phyloP scores from a whole-genome alignment of 2,329 filamentous ascomycete genomes.

The Ophiocordyceps australis region DNA sequence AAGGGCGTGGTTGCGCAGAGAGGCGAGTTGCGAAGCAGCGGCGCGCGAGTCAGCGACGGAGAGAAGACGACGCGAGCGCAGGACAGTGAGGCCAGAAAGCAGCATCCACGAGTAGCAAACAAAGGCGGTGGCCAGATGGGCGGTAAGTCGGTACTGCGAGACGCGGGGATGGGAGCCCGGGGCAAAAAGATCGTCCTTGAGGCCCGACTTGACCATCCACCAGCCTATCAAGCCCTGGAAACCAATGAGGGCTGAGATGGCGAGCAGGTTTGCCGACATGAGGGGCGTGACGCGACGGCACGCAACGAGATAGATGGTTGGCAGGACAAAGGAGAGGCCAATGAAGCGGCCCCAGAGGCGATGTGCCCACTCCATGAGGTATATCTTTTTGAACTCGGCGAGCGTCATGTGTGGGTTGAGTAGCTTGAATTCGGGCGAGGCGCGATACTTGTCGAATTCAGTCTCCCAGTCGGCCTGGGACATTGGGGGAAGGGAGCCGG shows the following conservation, averaged over 20 bases:
- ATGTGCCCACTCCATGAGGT: slow-evolving; percentile 99
- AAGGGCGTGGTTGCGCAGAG: slow-evolving; percentile 49
- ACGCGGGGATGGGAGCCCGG: slow-evolving; percentile 82
- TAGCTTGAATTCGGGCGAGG: slow-evolving; percentile 80
- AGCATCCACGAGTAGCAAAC: slow-evolving; percentile 91
- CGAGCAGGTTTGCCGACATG: slow-evolving; percentile 61
- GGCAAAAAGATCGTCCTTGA: slow-evolving; percentile 90
- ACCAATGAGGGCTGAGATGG: slow-evolving; percentile 77
- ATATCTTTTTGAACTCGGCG: slow-evolving; percentile 93
- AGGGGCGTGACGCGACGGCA: slow-evolving; percentile 57
- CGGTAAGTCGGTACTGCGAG: slow-evolving; percentile 80
- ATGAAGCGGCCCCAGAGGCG: slow-evolving; percentile 87
- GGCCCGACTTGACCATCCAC: slow-evolving; percentile 98
- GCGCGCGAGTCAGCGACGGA: slow-evolving; percentile 46
- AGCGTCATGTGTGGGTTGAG: slow-evolving; percentile 89
- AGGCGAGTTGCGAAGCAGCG: slow-evolving; percentile 39
- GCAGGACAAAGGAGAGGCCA: slow-evolving; percentile 75
- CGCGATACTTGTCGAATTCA: slow-evolving; percentile 83
- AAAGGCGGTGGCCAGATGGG: slow-evolving; percentile 82
- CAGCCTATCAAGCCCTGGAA: slow-evolving; percentile 92
- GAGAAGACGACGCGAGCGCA: slow-evolving; percentile 60
- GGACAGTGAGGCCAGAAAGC: slow-evolving; percentile 66
- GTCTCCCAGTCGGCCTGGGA: slow-evolving; percentile 69
- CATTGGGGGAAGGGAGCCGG: slow-evolving; percentile 73
- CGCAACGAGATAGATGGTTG: slow-evolving; percentile 74